A percentile compares a stretch with the other conserved stretches of the same genome.
These are phyloP conservation scores for Aspergillus costaricaensis DNA, from an alignment of 2,329 filamentous ascomycete genomes.

Conservation along the genomic window DNA sequence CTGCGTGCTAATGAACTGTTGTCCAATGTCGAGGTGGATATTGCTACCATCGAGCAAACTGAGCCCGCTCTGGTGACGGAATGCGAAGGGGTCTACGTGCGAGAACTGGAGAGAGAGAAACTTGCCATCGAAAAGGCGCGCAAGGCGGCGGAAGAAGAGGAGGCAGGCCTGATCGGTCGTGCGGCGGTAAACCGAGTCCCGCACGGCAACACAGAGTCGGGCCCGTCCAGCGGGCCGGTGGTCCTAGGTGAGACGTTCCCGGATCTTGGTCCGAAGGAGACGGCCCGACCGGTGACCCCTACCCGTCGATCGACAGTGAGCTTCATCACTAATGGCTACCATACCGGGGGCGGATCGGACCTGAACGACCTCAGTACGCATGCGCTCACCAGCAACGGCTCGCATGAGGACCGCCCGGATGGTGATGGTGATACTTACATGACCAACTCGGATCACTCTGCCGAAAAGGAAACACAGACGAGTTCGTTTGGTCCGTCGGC, in stretches of 20 bases:
- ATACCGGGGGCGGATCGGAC: constrained; percentile 45
- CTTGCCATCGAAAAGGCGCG: constrained; percentile 60
- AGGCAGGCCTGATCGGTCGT: constrained; percentile 46
- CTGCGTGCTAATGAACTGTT: constrained; percentile 89
- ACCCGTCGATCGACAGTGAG: constrained; percentile 52
- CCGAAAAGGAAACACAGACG: constrained; percentile 46
- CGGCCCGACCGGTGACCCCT: constrained; percentile 56
- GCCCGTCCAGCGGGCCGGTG: constrained; percentile 53
- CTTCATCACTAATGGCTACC: constrained; percentile 61
- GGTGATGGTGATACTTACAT: constrained; percentile 63
- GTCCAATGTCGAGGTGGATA: constrained; percentile 91
- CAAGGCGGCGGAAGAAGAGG: constrained; percentile 41
- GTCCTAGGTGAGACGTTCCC: constrained; percentile 67
- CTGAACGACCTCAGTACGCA: constrained; percentile 38
- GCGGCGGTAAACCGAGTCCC: constrained; percentile 54
- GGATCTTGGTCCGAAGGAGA: constrained; percentile 51
- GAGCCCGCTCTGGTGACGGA: constrained; percentile 66
- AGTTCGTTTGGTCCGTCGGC: constrained; percentile 55
- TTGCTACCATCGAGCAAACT: constrained; percentile 69
- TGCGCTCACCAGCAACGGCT: constrained; percentile 58
- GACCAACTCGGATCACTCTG: constrained; percentile 51
- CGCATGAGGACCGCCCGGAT: constrained; percentile 46
- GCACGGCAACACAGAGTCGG: constrained; percentile 56
- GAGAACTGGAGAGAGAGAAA: constrained; percentile 70
- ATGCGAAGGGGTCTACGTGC: constrained; percentile 78